Conservation (phyloP, 2,329 filamentous ascomycete genomes). For the Ophiostoma sp. region DNA sequence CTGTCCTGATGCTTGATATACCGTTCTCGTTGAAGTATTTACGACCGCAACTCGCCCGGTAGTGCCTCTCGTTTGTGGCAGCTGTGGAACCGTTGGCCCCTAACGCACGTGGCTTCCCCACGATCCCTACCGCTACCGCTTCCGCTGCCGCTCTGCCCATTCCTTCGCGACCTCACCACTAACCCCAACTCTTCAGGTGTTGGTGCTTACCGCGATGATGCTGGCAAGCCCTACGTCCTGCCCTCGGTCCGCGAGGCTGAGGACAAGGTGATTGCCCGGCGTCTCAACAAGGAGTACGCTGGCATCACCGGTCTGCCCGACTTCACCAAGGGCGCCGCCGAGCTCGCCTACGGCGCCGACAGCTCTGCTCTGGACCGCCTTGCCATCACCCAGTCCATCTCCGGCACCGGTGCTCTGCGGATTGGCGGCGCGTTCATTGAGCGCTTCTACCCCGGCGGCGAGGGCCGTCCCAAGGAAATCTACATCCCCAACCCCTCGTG, state of each 20-base stretch:
- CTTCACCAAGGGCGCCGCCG: slow-evolving; percentile 86
- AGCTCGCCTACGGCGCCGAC: slow-evolving; percentile 79
- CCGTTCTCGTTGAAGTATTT: too few species aligned
- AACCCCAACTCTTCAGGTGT: slow-evolving; percentile 54
- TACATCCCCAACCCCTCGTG: slow-evolving; percentile 95
- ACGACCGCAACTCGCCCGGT: neutral
- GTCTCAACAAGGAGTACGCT: slow-evolving; percentile 94
- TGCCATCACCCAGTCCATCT: slow-evolving; percentile 96
- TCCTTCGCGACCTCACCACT: too few species aligned
- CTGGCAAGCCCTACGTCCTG: slow-evolving; percentile 96
- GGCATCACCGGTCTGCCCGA: slow-evolving; percentile 93
- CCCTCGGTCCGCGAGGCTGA: slow-evolving; percentile 88
- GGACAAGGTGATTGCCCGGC: slow-evolving; percentile 70
- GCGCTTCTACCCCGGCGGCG: slow-evolving; percentile 77
- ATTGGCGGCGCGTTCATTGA: slow-evolving; percentile 91
- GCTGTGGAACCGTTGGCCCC: neutral
- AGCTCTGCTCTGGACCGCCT: slow-evolving; percentile 72
- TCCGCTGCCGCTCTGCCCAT: slow-evolving; percentile 10
- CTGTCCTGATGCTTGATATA: neutral
- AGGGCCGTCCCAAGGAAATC: slow-evolving; percentile 63
- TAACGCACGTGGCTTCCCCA: slow-evolving; percentile 19
- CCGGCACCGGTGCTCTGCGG: slow-evolving; percentile 89
- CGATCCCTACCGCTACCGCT: neutral
- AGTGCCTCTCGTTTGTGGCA: slow-evolving; percentile 17
- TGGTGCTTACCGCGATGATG: slow-evolving; percentile 95